Conservation (phyloP, 2,329 filamentous ascomycete genomes). For the Byssochlamys sp. region DNA sequence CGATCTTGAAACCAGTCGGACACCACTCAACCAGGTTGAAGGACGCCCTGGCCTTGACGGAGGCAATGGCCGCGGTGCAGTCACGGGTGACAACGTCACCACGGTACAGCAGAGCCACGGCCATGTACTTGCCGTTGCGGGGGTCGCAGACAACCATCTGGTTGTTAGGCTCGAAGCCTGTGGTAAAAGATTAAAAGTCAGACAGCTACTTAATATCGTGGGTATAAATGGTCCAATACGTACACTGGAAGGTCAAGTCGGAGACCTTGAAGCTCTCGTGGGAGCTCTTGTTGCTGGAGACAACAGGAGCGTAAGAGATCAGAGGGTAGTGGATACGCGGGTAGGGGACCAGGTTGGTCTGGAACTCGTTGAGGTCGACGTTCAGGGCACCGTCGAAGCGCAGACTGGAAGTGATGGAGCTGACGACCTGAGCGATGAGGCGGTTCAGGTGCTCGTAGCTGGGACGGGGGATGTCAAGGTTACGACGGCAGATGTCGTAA, state of each 20-base stretch:
- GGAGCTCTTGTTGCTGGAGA: constrained; percentile 61
- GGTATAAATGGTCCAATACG: constrained; percentile 5
- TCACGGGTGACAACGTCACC: constrained; percentile 57
- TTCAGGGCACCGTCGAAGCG: constrained; percentile 59
- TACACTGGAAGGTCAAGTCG: constrained; percentile 60
- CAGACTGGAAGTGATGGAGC: constrained; percentile 56
- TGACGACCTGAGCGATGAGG: constrained; percentile 58
- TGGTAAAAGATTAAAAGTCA: constrained; percentile 2
- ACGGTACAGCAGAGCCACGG: constrained; percentile 56
- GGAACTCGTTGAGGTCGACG: constrained; percentile 60
- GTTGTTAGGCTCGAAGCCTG: constrained; percentile 58
- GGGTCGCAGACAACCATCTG: constrained; percentile 63
- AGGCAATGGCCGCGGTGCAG: constrained; percentile 49
- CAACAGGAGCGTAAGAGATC: constrained; percentile 56
- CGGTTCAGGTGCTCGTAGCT: constrained; percentile 57
- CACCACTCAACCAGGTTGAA: constrained; percentile 63
- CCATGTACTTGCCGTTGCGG: constrained; percentile 60
- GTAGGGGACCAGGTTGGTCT: constrained; percentile 60
- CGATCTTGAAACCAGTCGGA: constrained; percentile 60
- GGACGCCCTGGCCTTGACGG: constrained; percentile 54
- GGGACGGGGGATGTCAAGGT: constrained; percentile 55
- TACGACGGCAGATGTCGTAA: constrained; percentile 58
- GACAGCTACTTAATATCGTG: not conserved
- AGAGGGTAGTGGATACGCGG: constrained; percentile 59
- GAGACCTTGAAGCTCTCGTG: constrained; percentile 82